Conservation (phyloP, 768 basidiomycete genomes). For the Pulveroboletus sp. region DNA sequence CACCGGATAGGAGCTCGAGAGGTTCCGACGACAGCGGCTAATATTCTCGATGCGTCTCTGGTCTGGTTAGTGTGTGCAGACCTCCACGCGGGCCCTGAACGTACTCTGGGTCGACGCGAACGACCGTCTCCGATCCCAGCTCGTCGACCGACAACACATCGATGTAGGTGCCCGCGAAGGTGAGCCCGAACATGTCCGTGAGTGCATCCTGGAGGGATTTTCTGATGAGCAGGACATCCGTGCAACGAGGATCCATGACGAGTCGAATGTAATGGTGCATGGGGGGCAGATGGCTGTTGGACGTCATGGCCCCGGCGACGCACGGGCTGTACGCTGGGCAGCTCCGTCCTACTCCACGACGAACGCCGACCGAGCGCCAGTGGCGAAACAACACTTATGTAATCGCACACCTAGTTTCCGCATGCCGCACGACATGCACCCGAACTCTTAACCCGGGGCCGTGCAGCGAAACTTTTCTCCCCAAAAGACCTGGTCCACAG, state of each 20-base stretch:
- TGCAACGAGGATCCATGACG: conserved; percentile 22
- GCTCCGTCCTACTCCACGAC: background rate
- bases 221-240: conserved; percentile 44
- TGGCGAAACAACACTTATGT: conserved; percentile 12
- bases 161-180: conserved; percentile 46
- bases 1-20: conserved; percentile 24
- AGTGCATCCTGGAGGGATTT: conserved; percentile 55
- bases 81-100: background rate
- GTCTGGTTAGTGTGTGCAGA: background rate
- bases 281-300: conserved; percentile 15
- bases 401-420: conserved; percentile 11
- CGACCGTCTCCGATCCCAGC: conserved; percentile 19
- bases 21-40: conserved; percentile 24
- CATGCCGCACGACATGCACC: conserved; percentile 12
- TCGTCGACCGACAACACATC: conserved; percentile 53
- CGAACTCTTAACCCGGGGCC: conserved; percentile 2
- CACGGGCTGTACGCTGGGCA: background rate
- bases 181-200: conserved; percentile 50
- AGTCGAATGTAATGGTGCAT: conserved; percentile 24
- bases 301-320: conserved; percentile 7
- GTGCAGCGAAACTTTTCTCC: background rate
- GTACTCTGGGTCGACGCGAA: conserved; percentile 21
- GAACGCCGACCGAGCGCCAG: background rate
- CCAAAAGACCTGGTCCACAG: background rate
- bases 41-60: conserved; percentile 19